Base-by-base conservation (phyloP, 495 filamentous ascomycete genomes). In the Daldinia bambusicola region DNA sequence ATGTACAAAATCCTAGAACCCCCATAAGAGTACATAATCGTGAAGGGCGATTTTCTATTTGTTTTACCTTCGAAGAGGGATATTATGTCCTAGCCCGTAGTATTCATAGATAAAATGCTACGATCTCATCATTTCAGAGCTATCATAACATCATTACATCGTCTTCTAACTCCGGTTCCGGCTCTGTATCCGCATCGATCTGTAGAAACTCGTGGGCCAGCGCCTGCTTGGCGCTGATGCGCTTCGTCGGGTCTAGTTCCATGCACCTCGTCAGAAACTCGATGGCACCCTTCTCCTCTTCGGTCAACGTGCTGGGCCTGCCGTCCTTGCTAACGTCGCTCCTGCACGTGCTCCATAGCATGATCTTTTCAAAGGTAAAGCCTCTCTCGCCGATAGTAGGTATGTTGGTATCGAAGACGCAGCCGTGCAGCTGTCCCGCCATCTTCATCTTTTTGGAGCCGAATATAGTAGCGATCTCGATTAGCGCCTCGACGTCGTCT, bases 401-500 rank as follows among this genome's bases (percentile, higher is more conserved):
- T 48, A 99, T 92, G 38, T 88, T 96, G 4, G 92, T 93, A 74
- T 98, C 93, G 69, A 98, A 94, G 16, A 96, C 85, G 72, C 81
- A 83, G 31, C 95, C 95, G 73, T 99, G 95, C 65, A 97, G 83
- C 31, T 89, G 84, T 0, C 93, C 93, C n/a, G 89, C 90, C 13
- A 85, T 75, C 68, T 90, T 91, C 95, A 99, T 98, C 50, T 88
- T 86, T 70, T 84, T 85, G 14, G 84, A 86, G n/a, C 95, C 95
- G 77, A 98, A 97, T 51, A 98, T 96, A 59, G 93, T 95, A 16
- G 94, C 91, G 69, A 99, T 95, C 77, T 99, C 95, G 62, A 99
- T 93, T 86, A 97, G 91, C 31, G 96, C 95, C 74, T 99, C 95
- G 55, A 99, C 88, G 70, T 99, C 95, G 76, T 99, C 95, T 12